Evolutionary conservation across 345 rosid genomes (phyloP), one percentile per base, ranked within the genome.

Genomic region (Syzygium aqueum): DNA sequence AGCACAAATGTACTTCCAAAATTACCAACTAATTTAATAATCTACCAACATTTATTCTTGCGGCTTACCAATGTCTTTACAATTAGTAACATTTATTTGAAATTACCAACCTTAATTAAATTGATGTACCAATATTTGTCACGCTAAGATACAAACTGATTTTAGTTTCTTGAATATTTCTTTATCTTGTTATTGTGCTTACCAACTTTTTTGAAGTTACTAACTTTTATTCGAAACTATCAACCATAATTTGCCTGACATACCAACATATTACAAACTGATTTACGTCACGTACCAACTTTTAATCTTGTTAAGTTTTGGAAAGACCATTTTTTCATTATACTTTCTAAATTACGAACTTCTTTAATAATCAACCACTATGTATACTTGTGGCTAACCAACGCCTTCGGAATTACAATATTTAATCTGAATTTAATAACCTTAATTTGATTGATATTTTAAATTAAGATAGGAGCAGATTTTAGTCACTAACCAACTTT

Each of bases 11-110:
- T 23, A 3, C 0, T 56, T 23, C n/a, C n/a, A 56, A 56, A 56
- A 23, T 56, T 23, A 0, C n/a, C 61, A 56, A 56, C 0, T 23
- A 56, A 3, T 9, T 56, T 56, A 23, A 56, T 56, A 56, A 23
- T 0, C 0, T 23, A 56, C 61, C 13, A 3, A 0, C 1, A 0
- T 56, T 23, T 56, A 56, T 0, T 56, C 0, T 56, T 56, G 61
- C 1, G 2, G 61, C 5, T 56, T 23, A 0, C 61, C 27, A 22
- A 56, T 2, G 0, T 23, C 61, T 56, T 56, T 23, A 56, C 0
- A 0, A 0, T 8, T 0, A 54, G 3, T 54, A 23, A 56, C n/a
- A 56, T 56, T 0, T 56, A 23, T 56, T 56, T 23, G 61, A 1
- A 8, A 3, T 56, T 56, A 0, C 61, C 13, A 56, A 56, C 61